phyloP scores from a whole-genome alignment of 2,329 filamentous ascomycete genomes.

The Cladosporium sp. region DNA sequence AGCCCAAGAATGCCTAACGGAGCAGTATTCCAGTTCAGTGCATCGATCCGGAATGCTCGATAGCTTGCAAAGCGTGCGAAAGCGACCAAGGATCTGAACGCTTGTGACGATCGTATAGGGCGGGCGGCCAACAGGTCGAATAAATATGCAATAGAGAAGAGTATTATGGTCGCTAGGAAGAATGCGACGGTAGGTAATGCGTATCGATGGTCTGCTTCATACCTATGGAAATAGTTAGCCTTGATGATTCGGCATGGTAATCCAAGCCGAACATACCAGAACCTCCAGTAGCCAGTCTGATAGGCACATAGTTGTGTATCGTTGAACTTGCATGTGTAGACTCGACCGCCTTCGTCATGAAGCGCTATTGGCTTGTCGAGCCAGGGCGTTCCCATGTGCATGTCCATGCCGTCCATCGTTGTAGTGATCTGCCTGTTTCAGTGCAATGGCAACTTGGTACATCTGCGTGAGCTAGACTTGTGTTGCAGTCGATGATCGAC shows the following conservation, averaged over 20 bases:
- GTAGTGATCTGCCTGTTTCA: not conserved
- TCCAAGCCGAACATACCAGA: constrained; percentile 37
- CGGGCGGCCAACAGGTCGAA: constrained; percentile 3
- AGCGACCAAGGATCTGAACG: constrained; percentile 32
- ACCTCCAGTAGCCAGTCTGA: constrained; percentile 45
- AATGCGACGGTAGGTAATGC: constrained; percentile 52
- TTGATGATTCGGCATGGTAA: not conserved
- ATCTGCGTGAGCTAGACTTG: not conserved
- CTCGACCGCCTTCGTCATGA: constrained; percentile 32
- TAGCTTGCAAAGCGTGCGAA: constrained; percentile 40
- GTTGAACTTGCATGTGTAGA: constrained; percentile 25
- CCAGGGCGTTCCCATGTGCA: constrained; percentile 29
- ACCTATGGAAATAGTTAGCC: constrained; percentile 34
- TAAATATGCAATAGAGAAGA: constrained; percentile 33
- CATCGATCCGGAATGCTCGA: constrained; percentile 33
- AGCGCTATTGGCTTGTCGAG: constrained; percentile 39
- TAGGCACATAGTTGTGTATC: constrained; percentile 45
- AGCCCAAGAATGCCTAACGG: constrained; percentile 44
- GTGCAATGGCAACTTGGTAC: not conserved
- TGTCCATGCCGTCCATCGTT: constrained; percentile 4
- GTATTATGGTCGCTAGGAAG: constrained; percentile 45
- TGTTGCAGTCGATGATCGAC: not conserved
- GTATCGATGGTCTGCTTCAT: constrained; percentile 52
- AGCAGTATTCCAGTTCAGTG: constrained; percentile 40
- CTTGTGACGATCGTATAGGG: constrained; percentile 23